phyloP scores from a whole-genome alignment of 176 grass and related monocot species.

The Avena eriantha region DNA sequence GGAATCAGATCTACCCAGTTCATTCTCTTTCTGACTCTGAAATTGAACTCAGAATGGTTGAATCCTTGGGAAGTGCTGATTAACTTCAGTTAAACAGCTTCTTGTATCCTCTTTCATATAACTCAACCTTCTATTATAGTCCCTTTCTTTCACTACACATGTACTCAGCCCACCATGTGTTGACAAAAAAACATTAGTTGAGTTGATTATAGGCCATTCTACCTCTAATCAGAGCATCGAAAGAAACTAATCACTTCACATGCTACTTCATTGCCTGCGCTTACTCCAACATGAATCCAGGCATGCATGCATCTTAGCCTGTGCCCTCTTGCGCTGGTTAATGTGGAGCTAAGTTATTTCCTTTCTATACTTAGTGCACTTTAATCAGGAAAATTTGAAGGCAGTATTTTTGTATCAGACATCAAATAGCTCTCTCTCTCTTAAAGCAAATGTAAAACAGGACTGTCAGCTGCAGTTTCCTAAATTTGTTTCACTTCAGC shows the following conservation, averaged over 20 bases:
- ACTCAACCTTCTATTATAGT: neutral
- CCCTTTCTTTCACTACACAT: conserved; percentile 1
- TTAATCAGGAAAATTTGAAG: neutral
- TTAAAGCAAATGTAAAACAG: conserved; percentile 10
- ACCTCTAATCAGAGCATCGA: neutral
- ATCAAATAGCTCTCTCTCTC: neutral
- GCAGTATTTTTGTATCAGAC: neutral
- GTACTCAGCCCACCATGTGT: neutral
- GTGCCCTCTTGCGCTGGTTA: conserved; percentile 7
- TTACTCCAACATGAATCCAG: conserved; percentile 13
- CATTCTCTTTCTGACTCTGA: conserved; percentile 25
- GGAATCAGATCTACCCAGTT: neutral
- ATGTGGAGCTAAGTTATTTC: conserved; percentile 3
- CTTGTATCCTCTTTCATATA: conserved; percentile 1
- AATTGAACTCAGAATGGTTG: conserved; percentile 2
- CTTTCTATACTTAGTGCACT: neutral
- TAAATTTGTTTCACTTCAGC: neutral
- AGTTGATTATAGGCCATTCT: neutral
- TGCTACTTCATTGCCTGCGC: neutral
- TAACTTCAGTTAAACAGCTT: neutral
- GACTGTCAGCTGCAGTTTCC: neutral
- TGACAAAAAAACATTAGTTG: neutral
- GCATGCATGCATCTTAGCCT: neutral
- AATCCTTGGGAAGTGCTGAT: neutral
- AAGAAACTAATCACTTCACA: conserved; percentile 10